Percentiles rank a stretch among this genome's conserved stretches.
Evolutionary conservation across 2,329 filamentous ascomycete genomes (phyloP).

Genomic region (Colletotrichum navitas): DNA sequence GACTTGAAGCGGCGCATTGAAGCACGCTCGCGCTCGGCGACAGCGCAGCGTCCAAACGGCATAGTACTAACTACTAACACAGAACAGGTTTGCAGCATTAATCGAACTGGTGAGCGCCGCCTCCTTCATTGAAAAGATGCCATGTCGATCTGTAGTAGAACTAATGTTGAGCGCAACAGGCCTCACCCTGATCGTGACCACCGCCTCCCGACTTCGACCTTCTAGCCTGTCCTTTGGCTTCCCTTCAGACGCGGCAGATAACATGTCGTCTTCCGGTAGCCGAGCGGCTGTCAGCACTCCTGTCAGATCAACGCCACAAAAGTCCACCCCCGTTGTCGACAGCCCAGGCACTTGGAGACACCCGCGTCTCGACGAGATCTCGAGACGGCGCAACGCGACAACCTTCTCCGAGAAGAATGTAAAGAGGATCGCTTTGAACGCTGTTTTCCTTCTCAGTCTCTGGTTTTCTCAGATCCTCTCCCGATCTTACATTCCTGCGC

Average conservation of each 20-base stretch:
- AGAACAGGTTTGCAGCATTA: constrained; percentile 39
- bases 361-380: constrained; percentile 89
- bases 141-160: background rate
- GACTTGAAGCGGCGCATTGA: constrained; percentile 39
- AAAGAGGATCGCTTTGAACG: constrained; percentile 76
- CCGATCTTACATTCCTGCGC: constrained; percentile 53
- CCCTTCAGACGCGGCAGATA: constrained; percentile 6
- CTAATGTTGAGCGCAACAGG: constrained; percentile 33
- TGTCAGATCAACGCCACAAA: constrained; percentile 56
- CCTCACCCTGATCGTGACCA: constrained; percentile 33
- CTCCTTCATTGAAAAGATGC: background rate
- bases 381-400: constrained; percentile 80
- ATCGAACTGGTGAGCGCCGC: constrained; percentile 19
- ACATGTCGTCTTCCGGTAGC: constrained; percentile 50
- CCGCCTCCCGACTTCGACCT: constrained; percentile 21
- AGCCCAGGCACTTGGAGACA: constrained; percentile 90
- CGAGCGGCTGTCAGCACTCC: constrained; percentile 50
- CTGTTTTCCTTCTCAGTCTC: constrained; percentile 59
- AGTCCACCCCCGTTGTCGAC: constrained; percentile 54
- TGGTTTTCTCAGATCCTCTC: constrained; percentile 53
- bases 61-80: constrained; percentile 49
- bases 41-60: constrained; percentile 37
- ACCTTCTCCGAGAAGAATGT: constrained; percentile 85
- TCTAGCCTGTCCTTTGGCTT: background rate
- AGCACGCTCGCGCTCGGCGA: constrained; percentile 40